Conservation (phyloP, 75 land plant genomes). For the Sequoiadendron giganteum region DNA sequence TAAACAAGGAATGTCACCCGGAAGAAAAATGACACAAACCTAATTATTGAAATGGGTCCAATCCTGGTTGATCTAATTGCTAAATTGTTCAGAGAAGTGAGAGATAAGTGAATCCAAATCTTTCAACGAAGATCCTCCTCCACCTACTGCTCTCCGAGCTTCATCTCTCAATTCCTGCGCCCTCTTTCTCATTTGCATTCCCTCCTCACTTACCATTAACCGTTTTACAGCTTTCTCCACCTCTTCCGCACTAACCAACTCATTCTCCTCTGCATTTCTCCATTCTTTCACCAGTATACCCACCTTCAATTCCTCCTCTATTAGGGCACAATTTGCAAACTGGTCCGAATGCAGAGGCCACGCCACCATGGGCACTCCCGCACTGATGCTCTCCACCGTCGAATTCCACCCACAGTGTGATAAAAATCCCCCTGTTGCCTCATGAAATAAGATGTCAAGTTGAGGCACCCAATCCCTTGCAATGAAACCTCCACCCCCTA, state of each 20-base stretch:
- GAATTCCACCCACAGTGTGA: constrained; percentile 61
- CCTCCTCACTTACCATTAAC: constrained; percentile 29
- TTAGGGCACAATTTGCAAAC: constrained; percentile 17
- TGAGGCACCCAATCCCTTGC: constrained; percentile 54
- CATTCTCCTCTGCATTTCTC: background rate
- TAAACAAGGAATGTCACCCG: too few relatives aligned
- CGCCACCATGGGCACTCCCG: constrained; percentile 49
- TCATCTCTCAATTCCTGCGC: constrained; percentile 14
- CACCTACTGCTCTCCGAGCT: constrained; percentile 14
- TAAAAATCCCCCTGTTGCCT: constrained; percentile 42
- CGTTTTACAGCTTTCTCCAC: background rate
- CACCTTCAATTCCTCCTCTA: too few relatives aligned
- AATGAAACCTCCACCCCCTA: constrained; percentile 29
- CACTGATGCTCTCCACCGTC: constrained; percentile 25
- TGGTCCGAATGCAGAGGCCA: constrained; percentile 60
- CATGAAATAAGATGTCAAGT: constrained; percentile 31
- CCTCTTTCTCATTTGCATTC: constrained; percentile 16
- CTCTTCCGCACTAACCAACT: too few relatives aligned
- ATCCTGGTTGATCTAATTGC: background rate
- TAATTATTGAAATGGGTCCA: too few relatives aligned
- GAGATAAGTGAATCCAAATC: background rate
- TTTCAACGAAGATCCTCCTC: constrained; percentile 22
- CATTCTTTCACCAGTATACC: background rate
- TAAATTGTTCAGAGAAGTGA: background rate
- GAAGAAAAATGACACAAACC: too few relatives aligned